Evolutionary conservation across 2,329 filamentous ascomycete species (phyloP).

Genomic region (Stachybotrys echinatus): DNA sequence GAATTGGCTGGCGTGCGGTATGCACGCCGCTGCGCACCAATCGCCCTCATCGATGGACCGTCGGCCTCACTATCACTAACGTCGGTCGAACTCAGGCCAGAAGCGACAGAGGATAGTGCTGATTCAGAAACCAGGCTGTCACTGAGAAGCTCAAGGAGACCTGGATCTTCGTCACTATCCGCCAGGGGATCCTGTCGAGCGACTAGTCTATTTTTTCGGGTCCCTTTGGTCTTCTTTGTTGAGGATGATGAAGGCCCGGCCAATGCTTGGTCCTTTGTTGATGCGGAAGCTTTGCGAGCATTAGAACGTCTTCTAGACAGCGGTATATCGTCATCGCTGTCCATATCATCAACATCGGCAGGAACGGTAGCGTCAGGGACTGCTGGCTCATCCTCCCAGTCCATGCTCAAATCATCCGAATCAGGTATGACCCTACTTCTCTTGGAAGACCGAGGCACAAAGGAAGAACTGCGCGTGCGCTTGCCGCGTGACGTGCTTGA

Average conservation of each 20-base stretch:
- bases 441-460: slow-evolving; percentile 14
- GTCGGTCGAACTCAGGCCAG: background rate
- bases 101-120: background rate
- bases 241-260: background rate
- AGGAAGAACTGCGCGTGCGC: slow-evolving; percentile 5
- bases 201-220: too few relatives aligned
- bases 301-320: background rate
- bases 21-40: slow-evolving; percentile 25
- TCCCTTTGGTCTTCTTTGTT: too few relatives aligned
- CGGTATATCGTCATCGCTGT: slow-evolving; percentile 1
- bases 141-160: background rate
- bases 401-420: slow-evolving; percentile 27
- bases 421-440: slow-evolving; percentile 21
- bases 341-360: slow-evolving; percentile 10
- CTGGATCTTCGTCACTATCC: background rate
- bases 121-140: background rate
- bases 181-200: background rate
- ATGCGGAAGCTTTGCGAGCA: background rate
- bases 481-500: slow-evolving; percentile 1
- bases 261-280: background rate
- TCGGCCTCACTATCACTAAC: background rate
- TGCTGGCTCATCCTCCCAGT: too few relatives aligned
- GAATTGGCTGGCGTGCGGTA: slow-evolving; percentile 20
- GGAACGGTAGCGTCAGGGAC: too few relatives aligned
- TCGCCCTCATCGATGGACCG: background rate